These are phyloP conservation scores for Cryptococcus sp. DNA, from an alignment of 1,284 basidiomycete genomes.

Conservation along the genomic window DNA sequence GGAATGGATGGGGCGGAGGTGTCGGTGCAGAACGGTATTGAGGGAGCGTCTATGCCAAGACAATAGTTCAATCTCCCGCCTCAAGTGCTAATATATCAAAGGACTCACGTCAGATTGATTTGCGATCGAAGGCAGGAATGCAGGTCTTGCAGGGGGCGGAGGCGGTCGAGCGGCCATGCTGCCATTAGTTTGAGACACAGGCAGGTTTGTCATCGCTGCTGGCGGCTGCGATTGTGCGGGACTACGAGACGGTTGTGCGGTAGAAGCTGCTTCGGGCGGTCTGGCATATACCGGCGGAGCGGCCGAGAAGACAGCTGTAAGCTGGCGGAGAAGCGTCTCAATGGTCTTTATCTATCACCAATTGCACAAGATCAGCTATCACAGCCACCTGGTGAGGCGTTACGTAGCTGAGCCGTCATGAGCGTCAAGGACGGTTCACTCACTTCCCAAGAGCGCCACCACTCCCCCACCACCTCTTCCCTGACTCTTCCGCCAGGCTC, in stretches of 20 bases:
- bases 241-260: conserved; percentile 7
- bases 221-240: not conserved
- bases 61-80: not conserved
- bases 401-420: not conserved
- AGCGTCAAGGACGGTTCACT: conserved; percentile 6
- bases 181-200: no score
- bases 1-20: conserved; percentile 30
- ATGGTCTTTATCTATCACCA: conserved; percentile 33
- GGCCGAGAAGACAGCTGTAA: conserved; percentile 69
- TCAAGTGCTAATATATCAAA: no score
- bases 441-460: conserved; percentile 84
- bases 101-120: conserved; percentile 6
- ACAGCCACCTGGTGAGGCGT: no score
- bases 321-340: conserved; percentile 37
- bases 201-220: not conserved
- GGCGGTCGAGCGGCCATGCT: conserved; percentile 18
- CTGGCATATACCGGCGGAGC: conserved; percentile 91
- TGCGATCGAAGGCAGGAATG: conserved; percentile 4
- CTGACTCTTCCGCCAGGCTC: conserved; percentile 73
- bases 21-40: conserved; percentile 36
- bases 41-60: conserved; percentile 24
- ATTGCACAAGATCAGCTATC: conserved; percentile 56
- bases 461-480: conserved; percentile 60
- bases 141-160: conserved; percentile 36
- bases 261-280: conserved; percentile 54